Percentiles rank a stretch among this genome's conserved stretches.
phyloP scores from a whole-genome alignment of 1,284 basidiomycete genomes.

The Fomitiporia mediterranea region DNA sequence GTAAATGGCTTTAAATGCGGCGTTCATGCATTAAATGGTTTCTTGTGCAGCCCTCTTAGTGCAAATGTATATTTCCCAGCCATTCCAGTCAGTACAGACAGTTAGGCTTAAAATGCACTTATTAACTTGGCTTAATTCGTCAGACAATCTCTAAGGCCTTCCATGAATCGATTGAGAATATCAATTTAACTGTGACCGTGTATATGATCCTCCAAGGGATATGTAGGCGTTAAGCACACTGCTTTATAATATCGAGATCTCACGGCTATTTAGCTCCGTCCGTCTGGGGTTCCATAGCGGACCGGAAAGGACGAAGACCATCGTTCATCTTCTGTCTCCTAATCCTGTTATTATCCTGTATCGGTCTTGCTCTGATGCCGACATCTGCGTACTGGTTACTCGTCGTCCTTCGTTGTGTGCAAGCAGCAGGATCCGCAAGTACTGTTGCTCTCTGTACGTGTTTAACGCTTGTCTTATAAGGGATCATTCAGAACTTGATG shows the following conservation, averaged over 20 bases:
- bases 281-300: constrained; percentile 52
- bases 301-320: constrained; percentile 42
- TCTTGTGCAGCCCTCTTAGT: constrained; percentile 53
- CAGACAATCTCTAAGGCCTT: constrained; percentile 56
- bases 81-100: too few relatives aligned
- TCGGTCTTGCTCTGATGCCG: constrained; percentile 44
- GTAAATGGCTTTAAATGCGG: neutral
- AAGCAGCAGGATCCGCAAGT: constrained; percentile 43
- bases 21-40: neutral
- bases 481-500: neutral
- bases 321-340: constrained; percentile 41
- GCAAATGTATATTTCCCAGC: constrained; percentile 77
- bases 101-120: too few relatives aligned
- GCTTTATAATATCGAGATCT: too few relatives aligned
- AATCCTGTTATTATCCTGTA: constrained; percentile 36
- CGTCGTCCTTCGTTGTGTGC: constrained; percentile 43
- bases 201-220: constrained; percentile 77
- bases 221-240: too few relatives aligned
- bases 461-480: too few relatives aligned
- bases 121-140: too few relatives aligned
- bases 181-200: constrained; percentile 74
- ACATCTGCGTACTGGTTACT: constrained; percentile 45
- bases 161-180: constrained; percentile 57
- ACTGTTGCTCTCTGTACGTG: constrained; percentile 38
- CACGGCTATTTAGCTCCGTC: constrained; percentile 47